Conservation (phyloP, 768 basidiomycete genomes). For the Tulasnella sp. region DNA sequence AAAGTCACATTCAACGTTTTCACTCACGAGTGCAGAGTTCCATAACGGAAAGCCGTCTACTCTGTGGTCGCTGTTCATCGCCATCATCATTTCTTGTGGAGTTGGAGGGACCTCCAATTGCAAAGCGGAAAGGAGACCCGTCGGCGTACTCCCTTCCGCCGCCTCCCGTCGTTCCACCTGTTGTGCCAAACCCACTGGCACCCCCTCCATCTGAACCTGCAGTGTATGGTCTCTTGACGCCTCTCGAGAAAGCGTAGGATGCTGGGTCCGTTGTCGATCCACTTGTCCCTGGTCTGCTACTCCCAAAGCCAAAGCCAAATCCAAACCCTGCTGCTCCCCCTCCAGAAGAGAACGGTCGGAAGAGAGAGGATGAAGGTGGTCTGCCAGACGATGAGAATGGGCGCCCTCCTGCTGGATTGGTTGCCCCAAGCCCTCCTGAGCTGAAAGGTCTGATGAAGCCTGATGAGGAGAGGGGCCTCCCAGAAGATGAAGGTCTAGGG, state of each 20-base stretch:
- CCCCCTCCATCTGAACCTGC: slow-evolving; percentile 15
- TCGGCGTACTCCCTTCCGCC: slow-evolving; percentile 8
- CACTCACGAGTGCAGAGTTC: slow-evolving; percentile 15
- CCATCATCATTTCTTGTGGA: slow-evolving; percentile 8
- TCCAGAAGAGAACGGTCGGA: slow-evolving; percentile 6
- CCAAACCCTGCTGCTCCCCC: no score
- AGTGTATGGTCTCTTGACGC: slow-evolving; percentile 14
- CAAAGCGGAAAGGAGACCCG: slow-evolving; percentile 2
- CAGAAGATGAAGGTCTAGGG: no score
- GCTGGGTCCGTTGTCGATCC: slow-evolving; percentile 14
- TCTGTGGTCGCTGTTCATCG: slow-evolving; percentile 7
- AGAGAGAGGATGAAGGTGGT: no score
- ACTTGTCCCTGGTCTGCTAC: slow-evolving; percentile 7
- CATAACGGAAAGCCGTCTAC: slow-evolving; percentile 15
- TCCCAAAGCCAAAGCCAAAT: no score
- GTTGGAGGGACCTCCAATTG: slow-evolving; percentile 1
- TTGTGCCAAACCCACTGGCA: not conserved
- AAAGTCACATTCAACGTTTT: not conserved
- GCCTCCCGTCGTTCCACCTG: not conserved
- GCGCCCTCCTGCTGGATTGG: slow-evolving; percentile 11
- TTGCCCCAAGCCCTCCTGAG: no score
- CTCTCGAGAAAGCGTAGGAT: slow-evolving; percentile 15
- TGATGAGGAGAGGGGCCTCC: slow-evolving; percentile 15
- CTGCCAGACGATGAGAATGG: slow-evolving; percentile 10
- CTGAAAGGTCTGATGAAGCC: no score